phyloP scores from a whole-genome alignment of 352 stramenopile genomes.

The Globisporangium orthogonon region DNA sequence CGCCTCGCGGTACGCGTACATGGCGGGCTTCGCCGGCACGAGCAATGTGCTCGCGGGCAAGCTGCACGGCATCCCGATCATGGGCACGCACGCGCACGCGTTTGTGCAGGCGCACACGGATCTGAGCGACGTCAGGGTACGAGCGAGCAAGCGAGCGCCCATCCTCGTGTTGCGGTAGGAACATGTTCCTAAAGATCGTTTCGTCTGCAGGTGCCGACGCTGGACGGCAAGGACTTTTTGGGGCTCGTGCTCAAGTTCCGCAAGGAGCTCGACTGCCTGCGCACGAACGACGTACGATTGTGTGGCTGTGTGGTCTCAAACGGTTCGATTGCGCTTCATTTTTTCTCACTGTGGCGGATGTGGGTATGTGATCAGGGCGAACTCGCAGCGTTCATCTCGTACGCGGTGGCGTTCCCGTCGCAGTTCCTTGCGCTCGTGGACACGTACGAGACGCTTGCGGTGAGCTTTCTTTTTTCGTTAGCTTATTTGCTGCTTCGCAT shows the following conservation, averaged over 20 bases:
- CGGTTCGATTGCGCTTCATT: background rate
- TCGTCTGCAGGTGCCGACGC: constrained; percentile 19
- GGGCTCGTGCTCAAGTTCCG: constrained; percentile 81
- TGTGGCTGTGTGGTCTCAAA: background rate
- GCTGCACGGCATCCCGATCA: constrained; percentile 92
- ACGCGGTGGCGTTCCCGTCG: constrained; percentile 96
- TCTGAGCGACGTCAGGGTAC: constrained; percentile 88
- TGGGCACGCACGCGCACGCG: constrained; percentile 96
- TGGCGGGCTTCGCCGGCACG: constrained; percentile 97
- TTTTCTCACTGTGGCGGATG: background rate
- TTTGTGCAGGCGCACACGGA: constrained; percentile 95
- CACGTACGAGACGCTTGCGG: constrained; percentile 96
- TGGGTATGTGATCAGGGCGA: constrained; percentile 82
- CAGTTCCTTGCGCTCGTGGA: constrained; percentile 97
- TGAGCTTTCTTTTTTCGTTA: constrained; percentile 12
- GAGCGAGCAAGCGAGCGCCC: background rate
- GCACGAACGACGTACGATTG: constrained; percentile 70
- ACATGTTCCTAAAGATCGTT: background rate
- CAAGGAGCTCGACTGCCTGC: constrained; percentile 49
- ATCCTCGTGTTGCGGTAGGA: too few relatives aligned
- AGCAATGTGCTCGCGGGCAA: constrained; percentile 97
- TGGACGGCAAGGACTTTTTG: constrained; percentile 78
- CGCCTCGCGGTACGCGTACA: constrained; percentile 96
- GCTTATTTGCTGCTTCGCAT: background rate
- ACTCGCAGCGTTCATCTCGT: constrained; percentile 97